Evolutionary conservation across 148 eudicot genomes (phyloP), one percentile per base, ranked within the genome.

Genomic region (Dianthus caryophyllus): DNA sequence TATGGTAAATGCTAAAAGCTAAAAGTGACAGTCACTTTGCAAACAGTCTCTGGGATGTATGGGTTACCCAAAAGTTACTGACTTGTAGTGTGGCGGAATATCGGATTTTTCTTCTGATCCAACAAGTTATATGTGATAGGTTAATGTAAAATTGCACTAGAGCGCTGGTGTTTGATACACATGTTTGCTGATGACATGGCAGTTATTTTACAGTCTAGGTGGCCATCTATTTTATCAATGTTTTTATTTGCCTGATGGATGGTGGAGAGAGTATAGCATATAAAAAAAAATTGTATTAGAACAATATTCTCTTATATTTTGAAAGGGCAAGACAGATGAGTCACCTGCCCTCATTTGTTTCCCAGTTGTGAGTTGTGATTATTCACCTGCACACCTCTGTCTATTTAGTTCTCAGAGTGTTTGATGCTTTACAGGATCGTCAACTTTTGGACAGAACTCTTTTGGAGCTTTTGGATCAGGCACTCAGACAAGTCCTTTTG

Each of bases 401-500:
- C n/a, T n/a, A n/a, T n/a, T n/a, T n/a, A n/a, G n/a, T n/a, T n/a
- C n/a, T n/a, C n/a, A n/a, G n/a, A n/a, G n/a, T n/a, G n/a, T n/a
- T n/a, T n/a, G n/a, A 49, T 72, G 49, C 62, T 27, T 10, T 57
- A 21, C 70, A 90, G 98, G 90, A 47, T 78, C 90, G 27, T 85
- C 97, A 61, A 80, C 49, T 14, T 94, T 94, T n/a, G n/a, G n/a
- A n/a, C n/a, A n/a, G n/a, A 84, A 75, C 78, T 84, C 43, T 39
- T 61, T 25, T 81, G 96, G 96, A 67, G 92, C 86, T 67, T 90
- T 90, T 84, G 95, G 96, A 62, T 76, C 96, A 38, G 76, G 59
- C 50, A 65, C 87, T 41, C 96, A 76, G 64, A 61, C 96, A 69
- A 90, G 88, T 76, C 98, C 96, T n/a, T 90, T 88, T 74, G 99